Percentiles rank a stretch among this genome's conserved stretches.
These are phyloP conservation scores for Agaricus subrufescens DNA, from an alignment of 768 basidiomycete genomes.

Conservation along the genomic window DNA sequence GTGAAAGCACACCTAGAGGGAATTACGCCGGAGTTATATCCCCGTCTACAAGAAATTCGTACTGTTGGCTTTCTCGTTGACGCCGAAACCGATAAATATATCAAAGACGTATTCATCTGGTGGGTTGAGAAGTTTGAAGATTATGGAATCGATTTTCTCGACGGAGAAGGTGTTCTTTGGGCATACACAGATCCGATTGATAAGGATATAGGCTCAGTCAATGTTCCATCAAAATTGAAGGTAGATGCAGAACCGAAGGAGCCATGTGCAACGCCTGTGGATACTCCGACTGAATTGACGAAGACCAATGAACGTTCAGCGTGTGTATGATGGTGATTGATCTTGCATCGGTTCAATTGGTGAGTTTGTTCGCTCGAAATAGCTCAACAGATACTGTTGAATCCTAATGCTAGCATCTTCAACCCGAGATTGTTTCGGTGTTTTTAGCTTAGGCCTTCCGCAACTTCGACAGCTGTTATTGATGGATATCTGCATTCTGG, in stretches of 20 bases:
- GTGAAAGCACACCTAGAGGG: constrained; percentile 37
- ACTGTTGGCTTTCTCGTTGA: constrained; percentile 46
- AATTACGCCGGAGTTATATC: constrained; percentile 37
- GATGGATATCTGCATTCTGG: neutral
- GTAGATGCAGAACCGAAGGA: neutral
- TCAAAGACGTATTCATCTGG: constrained; percentile 49
- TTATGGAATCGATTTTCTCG: constrained; percentile 45
- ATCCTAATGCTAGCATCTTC: neutral
- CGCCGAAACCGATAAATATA: constrained; percentile 34
- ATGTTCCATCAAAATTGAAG: neutral
- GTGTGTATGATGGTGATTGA: neutral
- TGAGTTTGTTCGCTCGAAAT: neutral
- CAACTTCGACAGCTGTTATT: neutral
- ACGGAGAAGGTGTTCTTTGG: constrained; percentile 53
- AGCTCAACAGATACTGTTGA: neutral
- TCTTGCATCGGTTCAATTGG: neutral
- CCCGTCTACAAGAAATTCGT: constrained; percentile 40
- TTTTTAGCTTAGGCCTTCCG: neutral
- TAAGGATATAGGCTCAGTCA: neutral
- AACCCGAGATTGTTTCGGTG: neutral
- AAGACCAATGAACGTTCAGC: neutral
- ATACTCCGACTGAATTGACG: neutral
- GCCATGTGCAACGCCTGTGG: neutral
- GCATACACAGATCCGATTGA: constrained; percentile 30
- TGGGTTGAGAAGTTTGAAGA: constrained; percentile 50